phyloP scores from a whole-genome alignment of 345 rosid species.

The Erodium maritimum region DNA sequence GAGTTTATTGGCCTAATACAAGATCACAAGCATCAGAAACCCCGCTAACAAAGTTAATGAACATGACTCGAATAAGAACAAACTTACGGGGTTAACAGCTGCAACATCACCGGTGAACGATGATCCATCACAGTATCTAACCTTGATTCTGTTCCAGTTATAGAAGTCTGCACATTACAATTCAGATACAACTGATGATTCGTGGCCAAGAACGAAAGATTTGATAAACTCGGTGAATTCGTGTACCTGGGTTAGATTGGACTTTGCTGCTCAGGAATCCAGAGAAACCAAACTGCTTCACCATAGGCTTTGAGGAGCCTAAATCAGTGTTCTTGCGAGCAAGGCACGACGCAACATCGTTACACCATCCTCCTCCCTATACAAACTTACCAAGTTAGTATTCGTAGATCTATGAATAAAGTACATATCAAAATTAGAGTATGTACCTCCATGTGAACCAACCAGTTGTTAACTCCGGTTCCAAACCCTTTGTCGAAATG shows the following conservation, averaged over 20 bases:
- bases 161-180: slow-evolving; percentile 33
- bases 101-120: slow-evolving; percentile 76
- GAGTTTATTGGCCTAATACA: slow-evolving; percentile 34
- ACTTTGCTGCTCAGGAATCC: slow-evolving; percentile 51
- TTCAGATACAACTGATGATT: no score
- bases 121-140: slow-evolving; percentile 77
- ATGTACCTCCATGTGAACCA: slow-evolving; percentile 90
- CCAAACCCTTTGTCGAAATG: slow-evolving; percentile 67
- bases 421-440: no score
- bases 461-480: slow-evolving; percentile 72
- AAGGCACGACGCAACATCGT: slow-evolving; percentile 45
- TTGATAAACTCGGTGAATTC: no score
- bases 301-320: slow-evolving; percentile 70
- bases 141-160: slow-evolving; percentile 74
- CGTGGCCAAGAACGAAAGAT: no score
- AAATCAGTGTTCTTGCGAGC: slow-evolving; percentile 44
- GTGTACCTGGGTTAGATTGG: slow-evolving; percentile 33
- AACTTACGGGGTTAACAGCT: slow-evolving; percentile 56
- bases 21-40: no score
- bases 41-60: no score
- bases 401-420: no score
- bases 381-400: no score
- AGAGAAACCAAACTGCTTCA: slow-evolving; percentile 42
- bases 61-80: neutral
- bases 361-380: slow-evolving; percentile 94